Evolutionary conservation across 805 yeast species (phyloP), one percentile per base, ranked within the genome.

Genomic region (Saccharomycopsis vini): DNA sequence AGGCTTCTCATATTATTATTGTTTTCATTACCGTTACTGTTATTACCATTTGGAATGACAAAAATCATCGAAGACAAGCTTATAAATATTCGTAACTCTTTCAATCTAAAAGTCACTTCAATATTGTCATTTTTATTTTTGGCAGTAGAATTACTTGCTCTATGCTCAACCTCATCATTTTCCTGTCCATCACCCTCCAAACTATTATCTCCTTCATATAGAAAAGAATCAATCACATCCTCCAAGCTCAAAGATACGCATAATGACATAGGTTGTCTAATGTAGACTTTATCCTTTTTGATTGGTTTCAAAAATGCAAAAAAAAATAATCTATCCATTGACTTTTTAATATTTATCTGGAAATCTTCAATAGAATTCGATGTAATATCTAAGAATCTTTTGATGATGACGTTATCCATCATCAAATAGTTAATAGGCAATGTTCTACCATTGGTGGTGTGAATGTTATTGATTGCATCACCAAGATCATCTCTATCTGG

Each of bases 241-340:
- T 47, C 45, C 26, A 47, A 20, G 2, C 29, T 29, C 15, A 47
- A 18, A n/a, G 51, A 34, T n/a, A 48, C 39, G 19, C 43, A 36
- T 15, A 48, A 41, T 3, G 51, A 45, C 49, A 45, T 42, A 7
- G 51, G 51, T 40, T 48, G 51, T 13, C 49, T 24, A 21, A 48
- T 45, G 20, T 48, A 48, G 24, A 48, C 38, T 30, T 43, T 42
- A 18, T 48, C 51, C 21, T 43, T 46, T 34, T 42, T 45, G 15
- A 48, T 33, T 19, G 51, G 45, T 15, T 45, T 45, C 21, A 45
- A 40, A 20, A 48, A 48, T 10, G 49, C 49, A 39, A 45, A 31
- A 15, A 45, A 45, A 33, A 44, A 31, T 3, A 48, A n/a, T 23
- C 44, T 32, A 3, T 47, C 32, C 10, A 19, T 24, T 15, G 41